phyloP scores from a whole-genome alignment of 2,329 filamentous ascomycete genomes.

The Xylaria sp. region DNA sequence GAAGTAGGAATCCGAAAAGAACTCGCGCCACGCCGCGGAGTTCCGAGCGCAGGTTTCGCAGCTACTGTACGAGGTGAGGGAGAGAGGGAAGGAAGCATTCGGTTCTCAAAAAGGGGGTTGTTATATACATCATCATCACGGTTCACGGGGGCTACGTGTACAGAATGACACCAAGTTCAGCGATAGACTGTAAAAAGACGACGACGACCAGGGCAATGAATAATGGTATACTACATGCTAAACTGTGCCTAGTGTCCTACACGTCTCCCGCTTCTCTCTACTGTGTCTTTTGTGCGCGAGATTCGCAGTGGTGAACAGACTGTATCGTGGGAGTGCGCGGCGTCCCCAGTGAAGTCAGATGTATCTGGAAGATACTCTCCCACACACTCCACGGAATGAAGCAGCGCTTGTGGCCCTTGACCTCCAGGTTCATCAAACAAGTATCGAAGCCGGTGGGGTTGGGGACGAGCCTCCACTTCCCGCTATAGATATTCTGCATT shows the following conservation, averaged over 20 bases:
- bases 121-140: too few species aligned
- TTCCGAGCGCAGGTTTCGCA: background rate
- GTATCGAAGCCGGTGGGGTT: too few species aligned
- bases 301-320: too few species aligned
- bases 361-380: slow-evolving; percentile 5
- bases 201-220: background rate
- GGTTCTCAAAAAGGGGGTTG: background rate
- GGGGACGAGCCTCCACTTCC: background rate
- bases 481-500: background rate
- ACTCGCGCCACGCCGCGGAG: background rate
- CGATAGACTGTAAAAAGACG: background rate
- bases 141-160: background rate
- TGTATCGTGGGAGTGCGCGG: too few species aligned
- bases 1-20: background rate
- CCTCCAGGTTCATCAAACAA: too few species aligned
- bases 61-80: too few species aligned
- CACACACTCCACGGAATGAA: background rate
- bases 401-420: background rate
- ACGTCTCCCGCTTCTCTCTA: background rate
- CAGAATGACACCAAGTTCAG: background rate
- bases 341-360: too few species aligned
- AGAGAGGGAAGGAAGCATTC: background rate
- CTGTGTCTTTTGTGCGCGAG: too few species aligned
- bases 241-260: background rate
- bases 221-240: background rate